Conservation (phyloP, 805 yeast species). For the Pichia thaimueangensis region DNA sequence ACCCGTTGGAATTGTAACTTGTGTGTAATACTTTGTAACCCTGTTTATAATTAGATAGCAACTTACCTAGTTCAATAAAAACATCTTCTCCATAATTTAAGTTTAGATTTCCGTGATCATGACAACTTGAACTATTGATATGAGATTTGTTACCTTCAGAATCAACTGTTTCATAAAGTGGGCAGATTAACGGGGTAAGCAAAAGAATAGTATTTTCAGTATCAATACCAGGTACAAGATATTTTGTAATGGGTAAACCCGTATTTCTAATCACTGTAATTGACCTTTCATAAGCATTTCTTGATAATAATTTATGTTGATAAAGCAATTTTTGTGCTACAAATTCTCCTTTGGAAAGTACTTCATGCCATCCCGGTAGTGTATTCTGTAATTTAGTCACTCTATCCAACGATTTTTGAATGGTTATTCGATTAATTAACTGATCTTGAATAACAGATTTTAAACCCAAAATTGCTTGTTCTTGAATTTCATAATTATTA, state of each 20-base stretch:
- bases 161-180: slow-evolving; percentile 21
- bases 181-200: slow-evolving; percentile 31
- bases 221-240: slow-evolving; percentile 26
- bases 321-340: slow-evolving; percentile 30
- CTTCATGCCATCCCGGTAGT: slow-evolving; percentile 39
- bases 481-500: slow-evolving; percentile 46
- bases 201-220: slow-evolving; percentile 24
- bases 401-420: slow-evolving; percentile 36
- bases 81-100: slow-evolving; percentile 41
- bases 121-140: neutral
- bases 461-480: slow-evolving; percentile 45
- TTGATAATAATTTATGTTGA: slow-evolving; percentile 38
- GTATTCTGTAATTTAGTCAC: slow-evolving; percentile 37
- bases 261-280: slow-evolving; percentile 51
- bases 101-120: neutral
- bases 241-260: slow-evolving; percentile 43
- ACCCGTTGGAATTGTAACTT: slow-evolving; percentile 52
- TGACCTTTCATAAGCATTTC: slow-evolving; percentile 42
- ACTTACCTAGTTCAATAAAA: slow-evolving; percentile 45
- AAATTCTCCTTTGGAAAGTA: slow-evolving; percentile 30
- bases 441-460: slow-evolving; percentile 29
- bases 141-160: slow-evolving; percentile 9
- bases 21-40: slow-evolving; percentile 50
- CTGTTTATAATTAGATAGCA: slow-evolving; percentile 33
- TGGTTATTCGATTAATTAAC: slow-evolving; percentile 35